A percentile compares a stretch with the other conserved stretches of the same genome.
These are phyloP conservation scores for Xylaria bambusicola DNA, from an alignment of 495 filamentous ascomycete species.

Conservation along the genomic window DNA sequence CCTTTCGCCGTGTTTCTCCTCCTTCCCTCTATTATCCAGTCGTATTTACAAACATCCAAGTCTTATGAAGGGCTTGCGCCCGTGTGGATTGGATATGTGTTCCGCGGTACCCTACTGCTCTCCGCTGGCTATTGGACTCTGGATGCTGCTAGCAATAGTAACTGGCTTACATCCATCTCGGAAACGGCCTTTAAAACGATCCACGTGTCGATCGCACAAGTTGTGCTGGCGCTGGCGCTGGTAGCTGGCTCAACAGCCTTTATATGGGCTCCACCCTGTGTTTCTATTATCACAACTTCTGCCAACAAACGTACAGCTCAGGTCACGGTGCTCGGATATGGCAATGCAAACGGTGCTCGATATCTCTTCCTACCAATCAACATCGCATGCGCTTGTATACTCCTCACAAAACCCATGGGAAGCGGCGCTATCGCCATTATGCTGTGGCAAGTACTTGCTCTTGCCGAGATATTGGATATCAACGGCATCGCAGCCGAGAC, in stretches of 20 bases:
- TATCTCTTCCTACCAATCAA: conserved; percentile 83
- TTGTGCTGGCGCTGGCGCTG: conserved; percentile 73
- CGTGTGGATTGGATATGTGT: conserved; percentile 77
- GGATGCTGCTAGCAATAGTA: conserved; percentile 85
- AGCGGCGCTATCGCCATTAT: conserved; percentile 77
- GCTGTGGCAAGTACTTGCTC: conserved; percentile 79
- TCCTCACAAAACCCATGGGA: conserved; percentile 95
- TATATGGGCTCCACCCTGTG: conserved; percentile 72
- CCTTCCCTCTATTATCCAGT: conserved; percentile 76
- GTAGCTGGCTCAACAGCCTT: conserved; percentile 67
- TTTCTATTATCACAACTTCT: conserved; percentile 56
- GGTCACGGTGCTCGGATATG: conserved; percentile 85
- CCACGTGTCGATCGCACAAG: conserved; percentile 74
- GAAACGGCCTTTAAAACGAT: conserved; percentile 66
- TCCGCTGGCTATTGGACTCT: conserved; percentile 84
- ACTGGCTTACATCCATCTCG: conserved; percentile 67
- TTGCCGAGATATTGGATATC: conserved; percentile 85
- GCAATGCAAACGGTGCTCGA: conserved; percentile 87
- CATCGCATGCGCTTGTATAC: conserved; percentile 70
- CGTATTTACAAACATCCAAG: conserved; percentile 71
- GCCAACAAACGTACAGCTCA: conserved; percentile 39
- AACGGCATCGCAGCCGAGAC: conserved; percentile 66
- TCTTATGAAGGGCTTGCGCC: conserved; percentile 85
- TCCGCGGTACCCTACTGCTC: conserved; percentile 74
- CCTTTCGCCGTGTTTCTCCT: conserved; percentile 72